A percentile compares a stretch with the other conserved stretches of the same genome.
Conservation (phyloP, 2,329 filamentous ascomycete genomes). For the Zymoseptoria tritici region DNA sequence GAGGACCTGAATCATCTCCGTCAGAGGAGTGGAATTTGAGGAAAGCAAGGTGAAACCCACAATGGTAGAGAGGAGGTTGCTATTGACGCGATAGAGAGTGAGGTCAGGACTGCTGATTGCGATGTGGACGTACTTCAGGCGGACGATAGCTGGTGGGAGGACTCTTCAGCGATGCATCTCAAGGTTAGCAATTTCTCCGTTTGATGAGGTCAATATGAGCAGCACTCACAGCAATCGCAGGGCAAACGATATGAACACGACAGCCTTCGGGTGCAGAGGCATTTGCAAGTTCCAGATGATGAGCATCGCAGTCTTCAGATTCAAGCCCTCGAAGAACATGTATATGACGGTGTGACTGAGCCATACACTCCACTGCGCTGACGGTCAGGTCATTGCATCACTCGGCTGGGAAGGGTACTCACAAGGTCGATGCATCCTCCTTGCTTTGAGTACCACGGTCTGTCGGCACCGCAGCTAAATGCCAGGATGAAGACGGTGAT, state of each 20-base stretch:
- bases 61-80: constrained; percentile 19
- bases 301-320: constrained; percentile 15
- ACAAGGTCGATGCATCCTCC: too few species aligned
- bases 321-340: constrained; percentile 17
- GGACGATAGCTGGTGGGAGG: constrained; percentile 14
- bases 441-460: constrained; percentile 9
- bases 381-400: too few species aligned
- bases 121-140: constrained; percentile 12
- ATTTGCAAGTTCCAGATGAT: constrained; percentile 24
- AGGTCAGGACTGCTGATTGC: constrained; percentile 11
- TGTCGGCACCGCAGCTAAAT: constrained; percentile 21
- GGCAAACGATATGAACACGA: constrained; percentile 19
- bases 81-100: constrained; percentile 11
- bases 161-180: not conserved
- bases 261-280: constrained; percentile 15
- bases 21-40: too few species aligned
- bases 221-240: constrained; percentile 19
- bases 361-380: not conserved
- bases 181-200: too few species aligned
- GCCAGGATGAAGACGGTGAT: constrained; percentile 7
- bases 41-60: too few species aligned
- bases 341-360: constrained; percentile 12
- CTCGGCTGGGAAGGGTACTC: too few species aligned
- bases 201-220: too few species aligned
- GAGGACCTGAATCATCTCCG: too few species aligned